Evolutionary conservation across 129 eudicot genomes (phyloP), one percentile per base, ranked within the genome.

Genomic region (Deinandra increscens): DNA sequence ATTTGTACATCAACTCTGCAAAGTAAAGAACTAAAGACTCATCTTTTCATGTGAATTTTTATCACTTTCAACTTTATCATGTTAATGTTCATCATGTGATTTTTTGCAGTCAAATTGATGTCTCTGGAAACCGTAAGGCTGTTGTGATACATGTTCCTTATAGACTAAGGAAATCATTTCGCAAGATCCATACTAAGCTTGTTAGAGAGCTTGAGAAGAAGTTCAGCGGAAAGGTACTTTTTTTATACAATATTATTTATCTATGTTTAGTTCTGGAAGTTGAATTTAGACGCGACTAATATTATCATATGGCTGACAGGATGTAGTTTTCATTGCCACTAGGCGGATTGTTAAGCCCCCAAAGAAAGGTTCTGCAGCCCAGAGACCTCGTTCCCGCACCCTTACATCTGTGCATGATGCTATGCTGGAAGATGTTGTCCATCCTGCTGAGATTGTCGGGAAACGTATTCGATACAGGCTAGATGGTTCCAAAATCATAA

Each of bases 141-240:
- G 82, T 87, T 55, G 85, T 90, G 61, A 72, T 90, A 64, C 88
- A 90, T 41, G 85, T 84, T 7, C 97, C 97, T 0, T 90, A 90
- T 51, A 78, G 91, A 69, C 49, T 90, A 36, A 87, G 95, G 81
- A 90, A 90, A 63, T 79, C 84, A 17, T 90, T 87, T 75, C 95
- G 91, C 82, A 90, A 90, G 80, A 85, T 87, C 63, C 95, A 90
- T 44, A 68, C 82, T 10, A 82, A 77, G 80, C 88, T 90, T 73
- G 31, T 26, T 26, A 26, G 31, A 26, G 31, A 26, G 31, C 31
- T 26, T 26, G 31, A 26, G 31, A 26, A 86, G 85, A 90, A 90
- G 66, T 87, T 90, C 85, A 90, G 97, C 14, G 95, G 95, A 44
- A 90, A 84, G 97, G 97, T 90, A 86, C 53, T 7, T 37, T 14